Evolutionary conservation across 768 basidiomycete genomes (phyloP).

Genomic region (Tubosaeta brunneosetosa): DNA sequence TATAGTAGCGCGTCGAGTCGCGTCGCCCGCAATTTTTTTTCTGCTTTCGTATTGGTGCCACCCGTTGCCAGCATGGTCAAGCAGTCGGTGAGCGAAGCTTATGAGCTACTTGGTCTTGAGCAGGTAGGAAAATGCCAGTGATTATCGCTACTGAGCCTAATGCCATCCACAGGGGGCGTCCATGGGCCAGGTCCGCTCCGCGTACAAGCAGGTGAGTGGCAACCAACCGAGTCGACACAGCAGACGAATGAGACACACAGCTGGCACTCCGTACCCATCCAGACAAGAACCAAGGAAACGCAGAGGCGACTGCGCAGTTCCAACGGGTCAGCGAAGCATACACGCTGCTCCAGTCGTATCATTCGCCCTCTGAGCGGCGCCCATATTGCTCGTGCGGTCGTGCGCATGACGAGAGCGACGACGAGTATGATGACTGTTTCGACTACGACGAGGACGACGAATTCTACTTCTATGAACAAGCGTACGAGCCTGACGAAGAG

Average conservation of each 20-base stretch:
- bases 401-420: slow-evolving; percentile 33
- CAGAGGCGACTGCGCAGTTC: slow-evolving; percentile 62
- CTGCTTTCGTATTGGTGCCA: slow-evolving; percentile 6
- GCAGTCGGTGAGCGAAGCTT: slow-evolving; percentile 37
- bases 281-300: slow-evolving; percentile 69
- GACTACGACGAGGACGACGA: slow-evolving; percentile 28
- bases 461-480: slow-evolving; percentile 27
- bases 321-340: slow-evolving; percentile 70
- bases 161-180: slow-evolving; percentile 45
- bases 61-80: slow-evolving; percentile 30
- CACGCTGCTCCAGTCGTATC: slow-evolving; percentile 52
- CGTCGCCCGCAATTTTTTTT: slow-evolving; percentile 17
- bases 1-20: slow-evolving; percentile 25
- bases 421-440: slow-evolving; percentile 33
- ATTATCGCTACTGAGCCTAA: slow-evolving; percentile 3
- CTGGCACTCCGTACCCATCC: slow-evolving; percentile 68
- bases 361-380: slow-evolving; percentile 30
- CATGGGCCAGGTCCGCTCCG: slow-evolving; percentile 58
- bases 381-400: slow-evolving; percentile 10
- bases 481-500: slow-evolving; percentile 29
- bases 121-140: slow-evolving; percentile 34
- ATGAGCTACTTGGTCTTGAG: slow-evolving; percentile 46
- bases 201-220: slow-evolving; percentile 60
- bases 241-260: slow-evolving; percentile 27
- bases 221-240: not conserved